Evolutionary conservation across 2,329 filamentous ascomycete species (phyloP), one percentile per base, ranked within the genome.

Genomic region (Fusarium illudens): DNA sequence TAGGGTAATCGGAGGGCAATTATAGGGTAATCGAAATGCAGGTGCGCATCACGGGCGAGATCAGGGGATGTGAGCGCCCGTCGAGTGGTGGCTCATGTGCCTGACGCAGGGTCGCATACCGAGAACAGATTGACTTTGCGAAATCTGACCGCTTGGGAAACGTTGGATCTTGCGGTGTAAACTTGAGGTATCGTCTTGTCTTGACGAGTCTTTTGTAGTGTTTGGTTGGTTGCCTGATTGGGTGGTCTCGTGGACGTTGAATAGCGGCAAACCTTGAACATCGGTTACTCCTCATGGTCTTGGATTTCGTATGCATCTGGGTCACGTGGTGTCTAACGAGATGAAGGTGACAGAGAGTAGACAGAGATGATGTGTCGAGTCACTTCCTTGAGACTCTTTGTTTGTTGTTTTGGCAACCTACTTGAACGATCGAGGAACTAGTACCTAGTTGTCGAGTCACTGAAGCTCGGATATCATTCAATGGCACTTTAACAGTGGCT

Each of bases 11-110:
- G 4, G 25, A 19, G 15, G 22, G 27, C 12, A 29, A 13, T 56
- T 57, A 57, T 62, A 62, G 58, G 53, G 62, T 65, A 62, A 65
- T 65, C 11, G 20, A 50, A 58, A 55, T 42, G 17, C 27, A 48
- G 15, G 29, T 33, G 7, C 39, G n/a, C 52, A 46, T 56, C 52
- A 56, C 19, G 52, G n/a, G 6, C 25, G 4, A 20, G 36, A 46
- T 46, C 36, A 32, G 52, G 17, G 51, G 34, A 55, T 19, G 8
- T 2, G 9, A 27, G 25, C n/a, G n/a, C n/a, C n/a, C n/a, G n/a
- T n/a, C n/a, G n/a, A 5, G 39, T 27, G 15, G 10, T 17, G 39
- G 39, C 39, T 27, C 39, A 46, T 27, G 39, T 27, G 39, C 39
- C 39, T 46, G 39, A 29, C 9, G 15, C 49, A 51, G 32, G 10